Percentiles rank a stretch among this genome's conserved stretches.
These are phyloP conservation scores for Kockiozyma suomiensis DNA, from an alignment of 805 yeast species.

Conservation along the genomic window DNA sequence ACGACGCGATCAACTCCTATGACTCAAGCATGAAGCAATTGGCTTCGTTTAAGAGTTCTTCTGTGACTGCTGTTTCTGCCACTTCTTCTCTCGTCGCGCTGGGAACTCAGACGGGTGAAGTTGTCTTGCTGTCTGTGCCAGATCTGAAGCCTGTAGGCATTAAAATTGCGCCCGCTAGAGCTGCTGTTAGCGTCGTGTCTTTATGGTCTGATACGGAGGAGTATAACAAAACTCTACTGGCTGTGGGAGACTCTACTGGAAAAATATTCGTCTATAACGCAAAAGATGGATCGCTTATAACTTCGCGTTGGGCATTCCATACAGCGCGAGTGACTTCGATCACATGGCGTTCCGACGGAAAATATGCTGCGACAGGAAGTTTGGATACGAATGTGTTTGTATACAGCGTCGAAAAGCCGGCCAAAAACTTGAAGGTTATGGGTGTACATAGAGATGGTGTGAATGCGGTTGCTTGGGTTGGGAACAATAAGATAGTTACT, in stretches of 20 bases:
- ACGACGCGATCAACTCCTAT: constrained; percentile 28
- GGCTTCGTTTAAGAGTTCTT: constrained; percentile 8
- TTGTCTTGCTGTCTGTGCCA: constrained; percentile 39
- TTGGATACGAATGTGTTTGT: constrained; percentile 79
- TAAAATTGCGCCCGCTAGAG: constrained; percentile 51
- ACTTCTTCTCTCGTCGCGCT: constrained; percentile 26
- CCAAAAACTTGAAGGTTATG: constrained; percentile 68
- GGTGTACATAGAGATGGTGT: constrained; percentile 92
- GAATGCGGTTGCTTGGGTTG: constrained; percentile 68
- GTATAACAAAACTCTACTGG: constrained; percentile 50
- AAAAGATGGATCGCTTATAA: constrained; percentile 53
- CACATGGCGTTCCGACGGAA: constrained; percentile 75
- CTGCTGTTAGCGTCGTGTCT: constrained; percentile 54
- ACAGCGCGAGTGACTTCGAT: constrained; percentile 78
- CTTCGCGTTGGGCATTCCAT: constrained; percentile 96
- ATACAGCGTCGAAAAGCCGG: constrained; percentile 78
- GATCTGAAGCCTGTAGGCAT: constrained; percentile 40
- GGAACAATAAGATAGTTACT: constrained; percentile 55
- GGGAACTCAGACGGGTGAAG: constrained; percentile 26
- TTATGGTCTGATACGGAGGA: constrained; percentile 18
- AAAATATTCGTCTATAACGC: constrained; percentile 75
- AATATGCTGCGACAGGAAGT: constrained; percentile 75
- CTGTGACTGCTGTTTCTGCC: constrained; percentile 27
- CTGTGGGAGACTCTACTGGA: constrained; percentile 86
- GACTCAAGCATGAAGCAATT: constrained; percentile 5